phyloP scores from a whole-genome alignment of 192 early-diverging fungal species.

The Chytriomyces sp. region DNA sequence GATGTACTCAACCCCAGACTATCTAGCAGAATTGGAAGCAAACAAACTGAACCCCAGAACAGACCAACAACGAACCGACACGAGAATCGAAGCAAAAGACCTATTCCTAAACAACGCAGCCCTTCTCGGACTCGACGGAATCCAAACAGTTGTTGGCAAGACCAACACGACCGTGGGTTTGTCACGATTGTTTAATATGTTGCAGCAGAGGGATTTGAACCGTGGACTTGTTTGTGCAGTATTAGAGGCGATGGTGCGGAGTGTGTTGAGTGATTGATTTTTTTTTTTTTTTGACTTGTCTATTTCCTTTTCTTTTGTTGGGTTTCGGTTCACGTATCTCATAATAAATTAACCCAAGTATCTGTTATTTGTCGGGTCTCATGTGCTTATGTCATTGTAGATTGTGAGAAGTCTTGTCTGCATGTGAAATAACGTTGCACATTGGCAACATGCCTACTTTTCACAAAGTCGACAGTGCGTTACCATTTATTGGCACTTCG shows the following conservation, averaged over 20 bases:
- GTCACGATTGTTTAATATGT: slow-evolving; percentile 52
- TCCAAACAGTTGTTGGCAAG: slow-evolving; percentile 43
- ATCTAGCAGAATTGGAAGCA: slow-evolving; percentile 3
- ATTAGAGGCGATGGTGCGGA: slow-evolving; percentile 42
- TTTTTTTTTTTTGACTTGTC: background rate
- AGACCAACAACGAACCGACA: slow-evolving; percentile 40
- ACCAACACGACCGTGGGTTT: slow-evolving; percentile 41
- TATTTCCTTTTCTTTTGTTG: background rate
- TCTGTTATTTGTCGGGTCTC: too few relatives aligned
- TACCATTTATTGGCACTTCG: too few relatives aligned
- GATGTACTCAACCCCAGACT: slow-evolving; percentile 20
- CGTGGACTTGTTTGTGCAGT: slow-evolving; percentile 30
- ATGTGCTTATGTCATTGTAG: too few relatives aligned
- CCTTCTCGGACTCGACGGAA: slow-evolving; percentile 25
- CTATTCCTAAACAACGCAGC: slow-evolving; percentile 35
- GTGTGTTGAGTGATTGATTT: slow-evolving; percentile 26
- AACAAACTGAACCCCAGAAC: slow-evolving; percentile 38
- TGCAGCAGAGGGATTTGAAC: slow-evolving; percentile 45
- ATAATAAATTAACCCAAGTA: too few relatives aligned
- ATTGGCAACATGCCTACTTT: too few relatives aligned
- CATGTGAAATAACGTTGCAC: too few relatives aligned
- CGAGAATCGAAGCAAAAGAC: slow-evolving; percentile 38
- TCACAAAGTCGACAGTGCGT: too few relatives aligned
- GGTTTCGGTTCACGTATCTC: background rate
- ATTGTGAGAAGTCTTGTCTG: too few relatives aligned